Evolutionary conservation across 2,329 filamentous ascomycete genomes (phyloP).

Genomic region (Delphinella strobiligena): DNA sequence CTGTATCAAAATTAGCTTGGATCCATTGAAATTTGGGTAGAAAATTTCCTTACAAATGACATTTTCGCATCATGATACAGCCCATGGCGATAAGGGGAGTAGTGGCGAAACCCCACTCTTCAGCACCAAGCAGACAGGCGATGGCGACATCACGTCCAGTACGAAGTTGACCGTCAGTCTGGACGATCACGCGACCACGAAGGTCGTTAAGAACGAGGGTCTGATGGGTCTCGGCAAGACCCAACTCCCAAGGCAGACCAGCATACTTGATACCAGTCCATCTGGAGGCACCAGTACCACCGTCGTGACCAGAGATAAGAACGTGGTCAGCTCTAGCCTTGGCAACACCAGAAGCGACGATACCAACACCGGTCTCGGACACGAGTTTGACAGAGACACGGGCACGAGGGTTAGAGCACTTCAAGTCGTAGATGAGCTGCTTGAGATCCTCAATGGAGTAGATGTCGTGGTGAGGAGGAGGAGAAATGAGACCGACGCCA

Average conservation of each 20-base stretch:
- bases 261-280: constrained; percentile 99
- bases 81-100: constrained; percentile 93
- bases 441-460: constrained; percentile 98
- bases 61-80: constrained; percentile 88
- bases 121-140: constrained; percentile 88
- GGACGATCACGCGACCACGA: constrained; percentile 86
- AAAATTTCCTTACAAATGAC: constrained; percentile 29
- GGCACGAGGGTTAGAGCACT: constrained; percentile 86
- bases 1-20: constrained; percentile 13
- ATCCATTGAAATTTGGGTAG: background rate
- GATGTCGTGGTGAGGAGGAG: constrained; percentile 93
- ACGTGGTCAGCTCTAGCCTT: constrained; percentile 98
- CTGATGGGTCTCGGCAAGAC: constrained; percentile 93
- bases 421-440: constrained; percentile 94
- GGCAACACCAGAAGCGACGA: constrained; percentile 91
- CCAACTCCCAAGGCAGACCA: constrained; percentile 90
- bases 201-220: constrained; percentile 92
- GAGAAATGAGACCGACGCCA: constrained; percentile 90
- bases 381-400: constrained; percentile 95
- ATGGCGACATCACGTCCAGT: constrained; percentile 91
- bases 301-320: constrained; percentile 90
- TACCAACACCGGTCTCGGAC: constrained; percentile 93
- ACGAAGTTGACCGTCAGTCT: constrained; percentile 88
- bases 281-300: constrained; percentile 88
- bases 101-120: constrained; percentile 95